Conservation (phyloP, 2,329 filamentous ascomycete species). For the Neurospora crassa region DNA sequence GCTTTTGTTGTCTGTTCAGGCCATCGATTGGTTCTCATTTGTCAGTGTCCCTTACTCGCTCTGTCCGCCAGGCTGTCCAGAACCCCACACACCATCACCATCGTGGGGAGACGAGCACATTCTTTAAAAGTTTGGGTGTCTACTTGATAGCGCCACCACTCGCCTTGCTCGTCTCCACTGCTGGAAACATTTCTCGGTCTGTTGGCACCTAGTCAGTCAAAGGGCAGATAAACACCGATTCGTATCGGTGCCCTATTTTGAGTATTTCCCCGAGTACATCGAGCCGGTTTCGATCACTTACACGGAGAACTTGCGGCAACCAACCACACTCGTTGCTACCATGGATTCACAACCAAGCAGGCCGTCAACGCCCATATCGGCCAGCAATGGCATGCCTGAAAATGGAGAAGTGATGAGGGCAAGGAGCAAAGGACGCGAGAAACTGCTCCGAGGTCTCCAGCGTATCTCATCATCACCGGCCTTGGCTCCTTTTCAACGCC, state of each 20-base stretch:
- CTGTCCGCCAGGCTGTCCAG: neutral
- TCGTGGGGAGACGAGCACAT: neutral
- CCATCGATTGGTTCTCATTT: neutral
- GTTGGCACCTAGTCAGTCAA: neutral
- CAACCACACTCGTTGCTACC: neutral
- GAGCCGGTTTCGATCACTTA: neutral
- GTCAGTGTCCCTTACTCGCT: neutral
- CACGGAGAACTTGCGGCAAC: neutral
- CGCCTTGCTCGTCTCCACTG: neutral
- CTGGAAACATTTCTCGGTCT: neutral
- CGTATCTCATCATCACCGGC: conserved; percentile 76
- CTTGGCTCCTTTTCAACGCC: conserved; percentile 52
- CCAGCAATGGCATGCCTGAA: conserved; percentile 4
- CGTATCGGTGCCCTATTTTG: neutral
- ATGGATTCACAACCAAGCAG: neutral
- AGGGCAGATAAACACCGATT: neutral
- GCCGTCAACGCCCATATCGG: neutral
- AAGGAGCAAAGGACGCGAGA: conserved; percentile 50
- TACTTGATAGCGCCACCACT: neutral
- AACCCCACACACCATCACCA: neutral
- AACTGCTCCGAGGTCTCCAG: conserved; percentile 64
- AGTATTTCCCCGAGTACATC: neutral
- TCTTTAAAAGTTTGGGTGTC: neutral
- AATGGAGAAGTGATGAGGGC: conserved; percentile 6
- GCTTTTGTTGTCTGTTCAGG: neutral